phyloP scores from a whole-genome alignment of 2,329 filamentous ascomycete genomes.

The Aureobasidium sp. region DNA sequence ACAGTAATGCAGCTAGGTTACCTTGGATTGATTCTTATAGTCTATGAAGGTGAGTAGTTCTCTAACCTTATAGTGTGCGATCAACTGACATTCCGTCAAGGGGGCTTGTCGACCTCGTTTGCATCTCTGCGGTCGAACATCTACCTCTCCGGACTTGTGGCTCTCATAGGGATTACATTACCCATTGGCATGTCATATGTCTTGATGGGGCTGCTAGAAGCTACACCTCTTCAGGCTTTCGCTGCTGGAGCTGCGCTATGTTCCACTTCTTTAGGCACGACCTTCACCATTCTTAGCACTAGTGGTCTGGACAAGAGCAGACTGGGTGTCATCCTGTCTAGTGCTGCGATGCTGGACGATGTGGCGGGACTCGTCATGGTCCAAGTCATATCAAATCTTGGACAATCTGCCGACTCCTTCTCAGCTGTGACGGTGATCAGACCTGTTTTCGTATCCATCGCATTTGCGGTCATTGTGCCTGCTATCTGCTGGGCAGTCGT shows the following conservation, averaged over 20 bases:
- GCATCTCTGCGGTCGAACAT: constrained; percentile 53
- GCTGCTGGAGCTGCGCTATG: constrained; percentile 66
- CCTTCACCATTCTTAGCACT: constrained; percentile 57
- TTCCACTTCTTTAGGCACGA: constrained; percentile 68
- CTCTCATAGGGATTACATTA: constrained; percentile 55
- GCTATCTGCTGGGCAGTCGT: constrained; percentile 42
- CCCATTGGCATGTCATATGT: constrained; percentile 62
- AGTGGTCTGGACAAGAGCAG: constrained; percentile 49
- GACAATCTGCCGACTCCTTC: constrained; percentile 32
- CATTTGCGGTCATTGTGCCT: constrained; percentile 44
- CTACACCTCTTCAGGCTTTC: constrained; percentile 57
- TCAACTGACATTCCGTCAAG: too few relatives aligned
- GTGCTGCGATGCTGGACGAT: constrained; percentile 76
- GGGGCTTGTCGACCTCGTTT: constrained; percentile 52
- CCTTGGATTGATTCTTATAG: constrained; percentile 62
- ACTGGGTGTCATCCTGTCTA: constrained; percentile 57
- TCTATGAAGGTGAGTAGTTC: constrained; percentile 57
- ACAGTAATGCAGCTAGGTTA: constrained; percentile 62
- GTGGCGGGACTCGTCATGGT: constrained; percentile 72
- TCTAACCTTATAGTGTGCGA: too few relatives aligned
- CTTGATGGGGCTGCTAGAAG: constrained; percentile 44
- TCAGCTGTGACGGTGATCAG: constrained; percentile 39
- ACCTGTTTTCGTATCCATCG: constrained; percentile 46
- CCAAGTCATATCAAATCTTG: constrained; percentile 63
- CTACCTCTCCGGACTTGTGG: constrained; percentile 53